phyloP scores from a whole-genome alignment of 257 asterid genomes.

The Sherardia arvensis region DNA sequence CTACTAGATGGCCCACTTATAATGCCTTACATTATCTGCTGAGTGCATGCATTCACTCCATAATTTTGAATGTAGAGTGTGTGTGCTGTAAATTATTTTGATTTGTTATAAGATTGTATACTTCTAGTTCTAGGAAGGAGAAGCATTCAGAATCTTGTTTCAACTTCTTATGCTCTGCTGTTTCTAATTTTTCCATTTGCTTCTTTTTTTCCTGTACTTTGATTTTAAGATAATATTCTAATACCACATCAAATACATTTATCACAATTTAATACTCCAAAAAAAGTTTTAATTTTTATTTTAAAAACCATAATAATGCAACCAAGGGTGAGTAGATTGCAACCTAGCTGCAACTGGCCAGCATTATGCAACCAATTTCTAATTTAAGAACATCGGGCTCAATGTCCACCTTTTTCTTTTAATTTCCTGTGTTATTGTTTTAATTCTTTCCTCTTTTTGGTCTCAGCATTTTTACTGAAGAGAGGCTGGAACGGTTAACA shows the following conservation, averaged over 20 bases:
- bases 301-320: not conserved
- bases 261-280: too few species aligned
- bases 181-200: not conserved
- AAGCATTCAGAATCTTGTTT: not conserved
- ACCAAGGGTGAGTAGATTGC: too few species aligned
- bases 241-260: too few species aligned
- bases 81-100: not conserved
- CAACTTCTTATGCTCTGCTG: too few species aligned
- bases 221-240: too few species aligned
- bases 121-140: not conserved
- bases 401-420: constrained; percentile 3
- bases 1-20: not conserved
- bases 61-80: not conserved
- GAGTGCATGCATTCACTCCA: not conserved
- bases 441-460: constrained; percentile 12
- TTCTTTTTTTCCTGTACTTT: not conserved
- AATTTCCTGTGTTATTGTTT: constrained; percentile 1
- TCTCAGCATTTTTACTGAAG: constrained; percentile 81
- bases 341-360: too few species aligned
- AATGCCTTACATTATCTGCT: not conserved
- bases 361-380: too few species aligned
- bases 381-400: not conserved
- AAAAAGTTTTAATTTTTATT: too few species aligned
- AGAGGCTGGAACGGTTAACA: constrained; percentile 78
- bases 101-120: not conserved